Conservation (phyloP, 495 filamentous ascomycete species). For the Ramalina peruviana region DNA sequence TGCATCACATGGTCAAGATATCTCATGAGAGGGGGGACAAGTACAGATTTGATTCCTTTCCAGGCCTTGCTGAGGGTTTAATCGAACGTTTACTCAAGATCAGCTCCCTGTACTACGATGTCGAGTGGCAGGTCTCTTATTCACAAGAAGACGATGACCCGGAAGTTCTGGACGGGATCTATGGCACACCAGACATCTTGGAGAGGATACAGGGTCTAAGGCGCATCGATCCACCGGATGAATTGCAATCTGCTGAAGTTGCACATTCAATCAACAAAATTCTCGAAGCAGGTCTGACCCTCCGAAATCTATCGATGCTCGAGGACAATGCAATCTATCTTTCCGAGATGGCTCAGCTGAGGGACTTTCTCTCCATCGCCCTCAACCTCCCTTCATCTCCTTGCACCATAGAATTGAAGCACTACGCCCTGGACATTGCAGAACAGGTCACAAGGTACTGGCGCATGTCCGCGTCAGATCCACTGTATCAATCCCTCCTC, state of each 20-base stretch:
- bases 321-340: conserved; percentile 78
- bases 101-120: conserved; percentile 59
- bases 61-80: conserved; percentile 76
- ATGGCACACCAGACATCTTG: conserved; percentile 63
- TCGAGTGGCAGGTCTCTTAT: conserved; percentile 70
- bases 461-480: conserved; percentile 36
- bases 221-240: conserved; percentile 45
- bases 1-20: conserved; percentile 89
- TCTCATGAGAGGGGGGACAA: conserved; percentile 90
- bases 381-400: conserved; percentile 63
- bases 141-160: conserved; percentile 36
- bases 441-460: conserved; percentile 80
- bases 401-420: conserved; percentile 72
- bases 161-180: conserved; percentile 54
- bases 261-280: conserved; percentile 56
- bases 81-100: conserved; percentile 70
- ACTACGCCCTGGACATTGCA: conserved; percentile 83
- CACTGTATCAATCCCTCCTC: conserved; percentile 37
- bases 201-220: conserved; percentile 47
- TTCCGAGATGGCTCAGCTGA: conserved; percentile 52
- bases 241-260: conserved; percentile 60
- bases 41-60: conserved; percentile 84
- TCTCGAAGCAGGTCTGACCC: conserved; percentile 73
- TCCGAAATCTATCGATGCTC: conserved; percentile 87
- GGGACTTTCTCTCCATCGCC: conserved; percentile 69